These are phyloP conservation scores for Sugiyamaella pinicola DNA, from an alignment of 1,139 yeast genomes.

Conservation along the genomic window DNA sequence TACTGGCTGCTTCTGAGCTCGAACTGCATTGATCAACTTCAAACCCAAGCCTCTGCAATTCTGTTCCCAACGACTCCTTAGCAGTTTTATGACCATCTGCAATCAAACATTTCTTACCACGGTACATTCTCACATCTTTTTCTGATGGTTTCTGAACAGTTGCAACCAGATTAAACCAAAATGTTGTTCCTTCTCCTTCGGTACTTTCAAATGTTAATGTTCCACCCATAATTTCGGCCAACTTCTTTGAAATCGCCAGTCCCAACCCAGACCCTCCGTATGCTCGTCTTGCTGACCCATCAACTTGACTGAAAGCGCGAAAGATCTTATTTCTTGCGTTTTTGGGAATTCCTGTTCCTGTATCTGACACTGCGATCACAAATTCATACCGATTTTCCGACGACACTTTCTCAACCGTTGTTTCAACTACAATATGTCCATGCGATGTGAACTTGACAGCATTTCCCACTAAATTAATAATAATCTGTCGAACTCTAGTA, in stretches of 20 bases:
- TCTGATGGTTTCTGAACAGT: slow-evolving; percentile 36
- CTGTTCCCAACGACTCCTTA: slow-evolving; percentile 44
- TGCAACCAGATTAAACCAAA: slow-evolving; percentile 48
- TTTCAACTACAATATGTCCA: slow-evolving; percentile 52
- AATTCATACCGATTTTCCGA: slow-evolving; percentile 49
- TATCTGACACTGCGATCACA: slow-evolving; percentile 51
- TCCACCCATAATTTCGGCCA: slow-evolving; percentile 64
- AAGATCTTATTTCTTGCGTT: slow-evolving; percentile 53
- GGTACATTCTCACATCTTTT: slow-evolving; percentile 33
- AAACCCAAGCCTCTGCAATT: slow-evolving; percentile 43
- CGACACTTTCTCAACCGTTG: slow-evolving; percentile 43
- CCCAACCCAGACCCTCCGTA: slow-evolving; percentile 67
- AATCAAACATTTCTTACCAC: slow-evolving; percentile 43
- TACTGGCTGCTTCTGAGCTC: slow-evolving; percentile 26
- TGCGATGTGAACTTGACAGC: slow-evolving; percentile 57
- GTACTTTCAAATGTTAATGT: slow-evolving; percentile 53
- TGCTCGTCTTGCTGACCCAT: slow-evolving; percentile 58
- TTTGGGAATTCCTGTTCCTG: slow-evolving; percentile 65
- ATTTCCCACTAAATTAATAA: slow-evolving; percentile 59
- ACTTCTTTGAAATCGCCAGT: slow-evolving; percentile 58
- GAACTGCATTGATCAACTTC: slow-evolving; percentile 38
- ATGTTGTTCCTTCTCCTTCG: slow-evolving; percentile 57
- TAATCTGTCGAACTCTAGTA: slow-evolving; percentile 55
- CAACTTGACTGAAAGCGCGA: slow-evolving; percentile 63
- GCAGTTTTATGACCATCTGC: slow-evolving; percentile 45